Conservation (phyloP, 306 rosid genomes). For the Betula pendula region DNA sequence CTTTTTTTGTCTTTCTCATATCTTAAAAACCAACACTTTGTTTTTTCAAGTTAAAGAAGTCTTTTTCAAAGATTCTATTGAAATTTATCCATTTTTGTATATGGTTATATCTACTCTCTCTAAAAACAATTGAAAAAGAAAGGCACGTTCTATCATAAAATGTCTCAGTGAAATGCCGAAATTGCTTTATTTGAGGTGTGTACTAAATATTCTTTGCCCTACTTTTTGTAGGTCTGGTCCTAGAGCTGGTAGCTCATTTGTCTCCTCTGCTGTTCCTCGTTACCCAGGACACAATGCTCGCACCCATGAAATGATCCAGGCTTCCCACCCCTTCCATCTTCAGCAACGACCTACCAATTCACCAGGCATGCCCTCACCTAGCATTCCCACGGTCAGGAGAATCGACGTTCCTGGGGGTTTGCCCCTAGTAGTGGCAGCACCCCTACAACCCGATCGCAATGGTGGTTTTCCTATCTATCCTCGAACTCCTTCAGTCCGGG, state of each 20-base stretch:
- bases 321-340: slow-evolving; percentile 14
- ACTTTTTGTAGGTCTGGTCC: slow-evolving; percentile 20
- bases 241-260: slow-evolving; percentile 25
- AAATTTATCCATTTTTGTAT: too few relatives aligned
- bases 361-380: slow-evolving; percentile 4
- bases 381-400: slow-evolving; percentile 19
- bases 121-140: background rate
- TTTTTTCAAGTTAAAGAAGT: too few relatives aligned
- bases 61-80: too few relatives aligned
- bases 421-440: slow-evolving; percentile 11
- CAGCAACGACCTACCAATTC: slow-evolving; percentile 15
- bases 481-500: slow-evolving; percentile 10
- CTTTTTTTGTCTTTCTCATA: background rate
- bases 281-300: background rate
- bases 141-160: background rate
- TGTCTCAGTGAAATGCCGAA: background rate
- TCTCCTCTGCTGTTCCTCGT: slow-evolving; percentile 14
- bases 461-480: slow-evolving; percentile 15
- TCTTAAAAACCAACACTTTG: background rate
- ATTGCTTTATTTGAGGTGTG: background rate
- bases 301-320: slow-evolving; percentile 14
- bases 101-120: background rate
- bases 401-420: background rate
- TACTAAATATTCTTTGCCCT: background rate
- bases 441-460: slow-evolving; percentile 2